Conservation (phyloP, 2,329 filamentous ascomycete genomes). For the Fusarium nisikadoi region DNA sequence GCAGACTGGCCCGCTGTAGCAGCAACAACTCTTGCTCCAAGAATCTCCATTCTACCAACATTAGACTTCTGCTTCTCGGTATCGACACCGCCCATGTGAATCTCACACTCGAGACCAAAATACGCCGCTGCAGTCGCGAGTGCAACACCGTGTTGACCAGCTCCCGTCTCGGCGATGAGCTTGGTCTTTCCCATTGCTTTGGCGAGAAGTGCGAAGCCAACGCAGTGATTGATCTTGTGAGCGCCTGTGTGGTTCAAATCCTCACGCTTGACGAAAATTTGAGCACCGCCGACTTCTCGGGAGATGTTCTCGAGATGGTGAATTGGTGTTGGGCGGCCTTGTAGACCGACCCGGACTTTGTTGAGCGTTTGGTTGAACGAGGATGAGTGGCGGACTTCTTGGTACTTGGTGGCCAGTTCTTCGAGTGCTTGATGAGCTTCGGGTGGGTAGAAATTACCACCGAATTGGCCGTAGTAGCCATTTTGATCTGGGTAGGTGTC, state of each 20-base stretch:
- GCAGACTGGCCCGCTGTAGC: conserved; percentile 8
- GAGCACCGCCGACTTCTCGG: not conserved
- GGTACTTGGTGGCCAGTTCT: not conserved
- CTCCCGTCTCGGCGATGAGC: conserved; percentile 10
- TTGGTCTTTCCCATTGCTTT: conserved; percentile 11
- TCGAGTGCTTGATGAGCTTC: not conserved
- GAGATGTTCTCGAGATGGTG: conserved; percentile 1
- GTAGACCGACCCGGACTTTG: not conserved
- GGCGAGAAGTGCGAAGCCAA: conserved; percentile 12
- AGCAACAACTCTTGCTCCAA: not conserved
- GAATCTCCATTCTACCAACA: conserved; percentile 8
- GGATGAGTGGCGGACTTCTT: not conserved
- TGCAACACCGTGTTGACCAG: conserved; percentile 11
- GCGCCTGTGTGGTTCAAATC: conserved; percentile 9
- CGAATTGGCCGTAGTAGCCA: conserved; percentile 6
- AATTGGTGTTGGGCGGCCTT: conserved; percentile 7
- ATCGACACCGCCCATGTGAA: conserved; percentile 7
- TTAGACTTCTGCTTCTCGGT: conserved; percentile 10
- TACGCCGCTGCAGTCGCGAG: conserved; percentile 10
- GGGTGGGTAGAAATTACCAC: not conserved
- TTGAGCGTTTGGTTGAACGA: not conserved
- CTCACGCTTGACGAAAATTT: conserved; percentile 3
- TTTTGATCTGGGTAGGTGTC: not conserved
- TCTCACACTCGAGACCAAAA: conserved; percentile 5
- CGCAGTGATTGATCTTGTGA: conserved; percentile 15